phyloP scores from a whole-genome alignment of 805 yeast species.

The Geotrichum ghanense region DNA sequence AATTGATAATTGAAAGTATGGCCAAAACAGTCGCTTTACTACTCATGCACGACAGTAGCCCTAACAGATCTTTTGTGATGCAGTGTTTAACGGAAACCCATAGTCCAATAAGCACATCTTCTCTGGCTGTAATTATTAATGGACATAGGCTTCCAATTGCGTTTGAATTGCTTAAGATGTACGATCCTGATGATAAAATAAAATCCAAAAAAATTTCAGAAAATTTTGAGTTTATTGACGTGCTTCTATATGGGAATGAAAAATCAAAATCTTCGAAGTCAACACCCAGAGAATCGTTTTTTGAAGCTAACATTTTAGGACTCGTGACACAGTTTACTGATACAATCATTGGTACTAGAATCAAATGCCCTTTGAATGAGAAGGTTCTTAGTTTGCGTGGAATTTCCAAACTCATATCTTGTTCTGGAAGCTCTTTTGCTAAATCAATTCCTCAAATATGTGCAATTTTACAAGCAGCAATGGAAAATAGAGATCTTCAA shows the following conservation, averaged over 20 bases:
- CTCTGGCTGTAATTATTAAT: constrained; percentile 20
- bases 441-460: constrained; percentile 76
- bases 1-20: constrained; percentile 38
- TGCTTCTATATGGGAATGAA: constrained; percentile 5
- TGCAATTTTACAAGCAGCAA: constrained; percentile 71
- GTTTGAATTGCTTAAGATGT: constrained; percentile 31
- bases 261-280: constrained; percentile 1
- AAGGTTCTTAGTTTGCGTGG: constrained; percentile 66
- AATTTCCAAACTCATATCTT: constrained; percentile 50
- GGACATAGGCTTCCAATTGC: constrained; percentile 16
- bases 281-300: constrained; percentile 22
- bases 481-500: constrained; percentile 52
- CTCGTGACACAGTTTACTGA: constrained; percentile 57
- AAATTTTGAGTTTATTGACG: constrained; percentile 6
- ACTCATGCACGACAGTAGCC: constrained; percentile 37
- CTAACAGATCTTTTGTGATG: constrained; percentile 40
- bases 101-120: constrained; percentile 32
- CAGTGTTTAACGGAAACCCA: constrained; percentile 42
- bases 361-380: constrained; percentile 59
- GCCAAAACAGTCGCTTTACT: constrained; percentile 48
- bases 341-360: constrained; percentile 60
- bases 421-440: constrained; percentile 42
- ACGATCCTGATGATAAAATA: constrained; percentile 22
- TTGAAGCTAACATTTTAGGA: constrained; percentile 56
- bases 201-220: constrained; percentile 5